Percentiles rank a stretch among this genome's conserved stretches.
These are phyloP conservation scores for Isatis tinctoria DNA, from an alignment of 345 rosid species.

Conservation along the genomic window DNA sequence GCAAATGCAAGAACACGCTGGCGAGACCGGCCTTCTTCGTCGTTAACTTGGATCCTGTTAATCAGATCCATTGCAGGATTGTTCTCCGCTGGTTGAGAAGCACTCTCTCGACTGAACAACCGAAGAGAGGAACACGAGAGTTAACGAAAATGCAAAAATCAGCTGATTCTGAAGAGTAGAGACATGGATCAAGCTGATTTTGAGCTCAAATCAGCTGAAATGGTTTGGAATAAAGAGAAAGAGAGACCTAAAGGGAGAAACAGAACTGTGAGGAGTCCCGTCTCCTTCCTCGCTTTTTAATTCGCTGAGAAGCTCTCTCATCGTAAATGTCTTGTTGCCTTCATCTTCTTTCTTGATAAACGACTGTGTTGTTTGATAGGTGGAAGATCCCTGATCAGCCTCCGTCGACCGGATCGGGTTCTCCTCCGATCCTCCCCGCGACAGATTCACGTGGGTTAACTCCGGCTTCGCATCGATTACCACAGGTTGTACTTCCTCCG, in stretches of 20 bases:
- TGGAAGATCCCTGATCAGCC: conserved; percentile 18
- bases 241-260: conserved; percentile 60
- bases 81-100: conserved; percentile 59
- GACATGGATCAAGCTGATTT: neutral
- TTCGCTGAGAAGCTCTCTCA: conserved; percentile 79
- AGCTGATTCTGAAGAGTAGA: neutral
- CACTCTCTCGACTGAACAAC: conserved; percentile 59
- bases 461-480: neutral
- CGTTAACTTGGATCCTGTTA: conserved; percentile 69
- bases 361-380: conserved; percentile 24
- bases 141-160: neutral
- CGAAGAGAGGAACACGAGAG: neutral
- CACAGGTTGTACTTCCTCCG: neutral
- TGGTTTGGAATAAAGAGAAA: neutral
- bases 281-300: conserved; percentile 72
- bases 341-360: conserved; percentile 51
- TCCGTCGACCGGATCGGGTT: conserved; percentile 33
- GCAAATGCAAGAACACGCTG: conserved; percentile 95
- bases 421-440: conserved; percentile 33
- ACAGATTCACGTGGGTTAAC: conserved; percentile 41
- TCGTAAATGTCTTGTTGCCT: conserved; percentile 75
- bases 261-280: conserved; percentile 35
- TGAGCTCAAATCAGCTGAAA: neutral
- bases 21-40: conserved; percentile 97
- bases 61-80: conserved; percentile 88